A percentile compares a stretch with the other conserved stretches of the same genome.
Conservation (phyloP, 495 filamentous ascomycete genomes). For the Trichoderma gamsii region DNA sequence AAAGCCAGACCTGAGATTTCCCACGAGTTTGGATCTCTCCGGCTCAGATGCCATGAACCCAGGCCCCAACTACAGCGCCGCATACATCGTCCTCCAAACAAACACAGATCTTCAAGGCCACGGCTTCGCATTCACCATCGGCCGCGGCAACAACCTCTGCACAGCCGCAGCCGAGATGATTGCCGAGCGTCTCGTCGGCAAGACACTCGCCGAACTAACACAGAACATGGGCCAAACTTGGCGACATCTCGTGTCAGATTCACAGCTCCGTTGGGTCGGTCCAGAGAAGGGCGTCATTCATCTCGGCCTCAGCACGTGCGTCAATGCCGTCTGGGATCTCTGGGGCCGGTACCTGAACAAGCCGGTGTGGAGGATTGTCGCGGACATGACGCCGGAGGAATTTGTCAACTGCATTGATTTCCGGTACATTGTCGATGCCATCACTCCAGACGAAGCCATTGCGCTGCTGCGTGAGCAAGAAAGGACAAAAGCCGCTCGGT, state of each 20-base stretch:
- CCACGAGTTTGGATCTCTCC: constrained; percentile 89
- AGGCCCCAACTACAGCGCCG: constrained; percentile 85
- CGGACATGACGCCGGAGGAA: constrained; percentile 83
- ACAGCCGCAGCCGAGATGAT: constrained; percentile 75
- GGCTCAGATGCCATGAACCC: constrained; percentile 97
- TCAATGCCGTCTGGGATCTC: constrained; percentile 95
- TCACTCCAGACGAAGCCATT: constrained; percentile 79
- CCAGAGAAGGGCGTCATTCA: constrained; percentile 95
- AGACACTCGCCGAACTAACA: constrained; percentile 68
- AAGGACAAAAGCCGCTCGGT: constrained; percentile 56
- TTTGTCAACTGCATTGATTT: constrained; percentile 87
- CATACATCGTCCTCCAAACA: constrained; percentile 86
- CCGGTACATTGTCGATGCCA: constrained; percentile 87
- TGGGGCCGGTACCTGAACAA: constrained; percentile 86
- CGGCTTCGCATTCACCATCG: constrained; percentile 95
- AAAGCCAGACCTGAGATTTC: constrained; percentile 76
- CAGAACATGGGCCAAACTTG: constrained; percentile 82
- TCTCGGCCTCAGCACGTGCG: constrained; percentile 79
- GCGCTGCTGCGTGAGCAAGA: constrained; percentile 58
- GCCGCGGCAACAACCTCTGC: constrained; percentile 90
- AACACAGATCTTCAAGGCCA: constrained; percentile 69
- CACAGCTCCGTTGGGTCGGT: constrained; percentile 88
- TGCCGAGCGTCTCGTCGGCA: constrained; percentile 62
- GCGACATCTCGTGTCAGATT: constrained; percentile 85
- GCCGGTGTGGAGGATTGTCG: constrained; percentile 85